These are phyloP conservation scores for Gastrodia elata DNA, from an alignment of 106 monocot genomes.

Conservation along the genomic window DNA sequence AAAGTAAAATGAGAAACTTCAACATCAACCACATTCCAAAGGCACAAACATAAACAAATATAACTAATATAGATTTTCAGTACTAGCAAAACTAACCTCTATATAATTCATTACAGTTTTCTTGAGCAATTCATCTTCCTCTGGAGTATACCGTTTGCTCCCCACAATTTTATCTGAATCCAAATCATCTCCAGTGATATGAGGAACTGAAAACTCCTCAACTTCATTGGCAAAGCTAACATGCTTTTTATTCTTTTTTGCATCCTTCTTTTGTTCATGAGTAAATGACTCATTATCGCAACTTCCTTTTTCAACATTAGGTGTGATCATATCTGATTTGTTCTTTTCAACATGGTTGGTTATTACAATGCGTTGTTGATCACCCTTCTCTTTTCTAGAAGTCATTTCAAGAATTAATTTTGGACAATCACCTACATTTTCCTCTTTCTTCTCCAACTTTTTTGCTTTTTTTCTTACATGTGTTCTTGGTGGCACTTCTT, in stretches of 20 bases:
- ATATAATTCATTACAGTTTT: conserved; percentile 30
- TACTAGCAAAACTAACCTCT: conserved; percentile 20
- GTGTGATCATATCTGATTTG: conserved; percentile 4
- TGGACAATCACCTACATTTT: neutral
- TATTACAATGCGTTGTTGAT: neutral
- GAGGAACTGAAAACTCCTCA: conserved; percentile 21
- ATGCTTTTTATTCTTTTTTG: conserved; percentile 6
- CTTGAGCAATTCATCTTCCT: conserved; percentile 37
- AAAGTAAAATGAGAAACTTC: neutral
- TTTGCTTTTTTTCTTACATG: conserved; percentile 9
- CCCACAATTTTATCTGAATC: conserved; percentile 11
- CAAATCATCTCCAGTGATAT: neutral
- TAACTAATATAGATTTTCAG: neutral
- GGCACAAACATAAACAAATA: neutral
- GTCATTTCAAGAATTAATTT: neutral
- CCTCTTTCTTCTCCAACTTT: conserved; percentile 9
- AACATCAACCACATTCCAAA: neutral
- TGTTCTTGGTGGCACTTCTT: neutral
- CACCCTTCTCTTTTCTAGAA: neutral
- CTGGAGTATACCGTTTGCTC: conserved; percentile 34
- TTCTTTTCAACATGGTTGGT: neutral
- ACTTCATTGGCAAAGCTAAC: conserved; percentile 30
- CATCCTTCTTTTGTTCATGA: neutral
- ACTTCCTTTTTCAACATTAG: neutral
- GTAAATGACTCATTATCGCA: neutral